Evolutionary conservation across 345 rosid species (phyloP).

Genomic region (Moricandia moricandioides): DNA sequence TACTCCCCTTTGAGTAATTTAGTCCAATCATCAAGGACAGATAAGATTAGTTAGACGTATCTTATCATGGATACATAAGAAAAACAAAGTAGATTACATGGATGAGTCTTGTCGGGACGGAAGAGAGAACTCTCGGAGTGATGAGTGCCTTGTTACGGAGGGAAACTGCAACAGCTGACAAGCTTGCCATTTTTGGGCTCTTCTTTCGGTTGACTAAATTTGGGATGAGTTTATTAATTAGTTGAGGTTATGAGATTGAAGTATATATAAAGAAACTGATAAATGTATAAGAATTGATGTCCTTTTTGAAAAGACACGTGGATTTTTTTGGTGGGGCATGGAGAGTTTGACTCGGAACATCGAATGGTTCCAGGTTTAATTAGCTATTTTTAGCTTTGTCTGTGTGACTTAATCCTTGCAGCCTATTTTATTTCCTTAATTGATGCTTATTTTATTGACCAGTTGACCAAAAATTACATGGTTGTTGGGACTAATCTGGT

Average conservation of each 20-base stretch:
- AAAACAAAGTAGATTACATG: constrained; percentile 22
- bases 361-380: constrained; percentile 15
- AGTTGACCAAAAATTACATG: background rate
- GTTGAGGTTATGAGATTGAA: background rate
- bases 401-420: background rate
- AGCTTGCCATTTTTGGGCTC: constrained; percentile 25
- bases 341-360: constrained; percentile 32
- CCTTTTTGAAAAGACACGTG: constrained; percentile 17
- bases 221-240: constrained; percentile 11
- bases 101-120: constrained; percentile 24
- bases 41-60: background rate
- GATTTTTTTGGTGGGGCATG: constrained; percentile 1
- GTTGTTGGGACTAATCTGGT: background rate
- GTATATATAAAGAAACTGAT: constrained; percentile 7
- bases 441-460: constrained; percentile 10
- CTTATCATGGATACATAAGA: background rate
- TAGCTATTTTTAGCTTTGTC: constrained; percentile 15
- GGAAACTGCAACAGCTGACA: constrained; percentile 15
- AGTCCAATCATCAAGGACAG: background rate
- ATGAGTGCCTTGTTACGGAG: constrained; percentile 24
- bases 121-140: constrained; percentile 25
- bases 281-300: background rate
- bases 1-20: constrained; percentile 10
- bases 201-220: background rate
- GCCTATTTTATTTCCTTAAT: background rate